Percentiles rank a stretch among this genome's conserved stretches.
These are phyloP conservation scores for Astrothelium subdiscretum DNA, from an alignment of 495 filamentous ascomycete species.

Conservation along the genomic window DNA sequence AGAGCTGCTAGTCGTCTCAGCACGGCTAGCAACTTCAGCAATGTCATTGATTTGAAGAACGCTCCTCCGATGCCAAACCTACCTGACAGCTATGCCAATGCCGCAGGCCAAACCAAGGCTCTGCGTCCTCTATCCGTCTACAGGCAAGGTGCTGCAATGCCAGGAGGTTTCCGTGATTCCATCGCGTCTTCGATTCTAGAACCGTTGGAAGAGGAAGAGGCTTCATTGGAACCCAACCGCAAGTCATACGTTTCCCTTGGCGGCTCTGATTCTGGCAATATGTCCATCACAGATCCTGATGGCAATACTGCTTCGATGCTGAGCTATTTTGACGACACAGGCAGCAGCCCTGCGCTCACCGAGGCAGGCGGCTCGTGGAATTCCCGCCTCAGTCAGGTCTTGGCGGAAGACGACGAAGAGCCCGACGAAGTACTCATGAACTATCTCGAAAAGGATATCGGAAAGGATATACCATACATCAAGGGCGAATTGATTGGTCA, in stretches of 20 bases:
- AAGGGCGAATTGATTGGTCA: slow-evolving; percentile 94
- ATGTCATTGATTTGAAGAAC: slow-evolving; percentile 79
- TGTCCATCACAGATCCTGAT: slow-evolving; percentile 64
- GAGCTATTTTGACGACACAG: slow-evolving; percentile 77
- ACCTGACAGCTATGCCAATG: slow-evolving; percentile 70
- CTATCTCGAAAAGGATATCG: slow-evolving; percentile 83
- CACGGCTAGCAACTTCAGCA: slow-evolving; percentile 86
- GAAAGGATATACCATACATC: slow-evolving; percentile 97
- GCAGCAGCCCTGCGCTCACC: slow-evolving; percentile 55
- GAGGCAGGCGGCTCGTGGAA: slow-evolving; percentile 55
- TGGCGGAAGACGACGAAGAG: slow-evolving; percentile 75
- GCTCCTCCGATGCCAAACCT: slow-evolving; percentile 91
- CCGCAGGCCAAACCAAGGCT: slow-evolving; percentile 31
- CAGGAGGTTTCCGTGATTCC: slow-evolving; percentile 64
- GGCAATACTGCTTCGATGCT: slow-evolving; percentile 47
- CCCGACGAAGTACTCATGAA: slow-evolving; percentile 46
- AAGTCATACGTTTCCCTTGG: slow-evolving; percentile 91
- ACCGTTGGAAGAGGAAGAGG: slow-evolving; percentile 73
- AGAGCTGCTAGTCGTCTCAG: slow-evolving; percentile 83
- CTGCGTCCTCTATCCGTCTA: slow-evolving; percentile 53
- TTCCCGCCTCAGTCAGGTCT: slow-evolving; percentile 48
- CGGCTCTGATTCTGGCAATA: slow-evolving; percentile 23
- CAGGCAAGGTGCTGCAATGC: slow-evolving; percentile 42
- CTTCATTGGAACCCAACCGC: slow-evolving; percentile 74
- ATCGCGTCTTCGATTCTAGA: slow-evolving; percentile 80